Conservation (phyloP, 495 filamentous ascomycete species). For the Elasticomyces elasticus region DNA sequence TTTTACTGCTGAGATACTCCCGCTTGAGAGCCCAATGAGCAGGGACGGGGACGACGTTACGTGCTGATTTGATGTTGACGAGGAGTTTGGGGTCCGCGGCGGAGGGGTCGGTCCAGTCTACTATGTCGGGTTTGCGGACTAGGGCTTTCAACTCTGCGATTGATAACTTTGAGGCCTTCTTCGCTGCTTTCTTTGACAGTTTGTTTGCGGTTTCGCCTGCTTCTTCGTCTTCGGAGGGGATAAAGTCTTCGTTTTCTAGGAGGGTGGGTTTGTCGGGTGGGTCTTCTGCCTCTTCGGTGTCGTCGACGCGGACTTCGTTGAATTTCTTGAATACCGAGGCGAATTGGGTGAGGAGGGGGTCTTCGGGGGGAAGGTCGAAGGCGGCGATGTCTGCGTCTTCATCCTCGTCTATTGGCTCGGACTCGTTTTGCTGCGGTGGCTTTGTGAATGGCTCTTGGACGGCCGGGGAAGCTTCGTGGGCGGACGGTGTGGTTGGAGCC, state of each 20-base stretch:
- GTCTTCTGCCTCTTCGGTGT: slow-evolving; percentile 47
- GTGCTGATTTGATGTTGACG: slow-evolving; percentile 86
- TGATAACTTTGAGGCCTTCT: slow-evolving; percentile 81
- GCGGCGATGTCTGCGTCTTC: slow-evolving; percentile 18
- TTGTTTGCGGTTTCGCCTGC: slow-evolving; percentile 58
- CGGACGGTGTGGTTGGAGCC: slow-evolving; percentile 22
- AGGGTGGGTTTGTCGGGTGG: slow-evolving; percentile 67
- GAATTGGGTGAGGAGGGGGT: slow-evolving; percentile 76
- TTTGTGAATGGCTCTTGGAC: no score
- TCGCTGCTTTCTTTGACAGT: slow-evolving; percentile 86
- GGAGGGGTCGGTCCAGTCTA: slow-evolving; percentile 96
- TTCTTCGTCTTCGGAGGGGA: slow-evolving; percentile 76
- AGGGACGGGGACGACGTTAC: slow-evolving; percentile 92
- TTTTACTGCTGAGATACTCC: slow-evolving; percentile 91
- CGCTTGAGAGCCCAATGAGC: slow-evolving; percentile 90
- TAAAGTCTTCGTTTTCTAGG: slow-evolving; percentile 81
- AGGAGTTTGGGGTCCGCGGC: slow-evolving; percentile 80
- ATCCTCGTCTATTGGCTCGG: no score
- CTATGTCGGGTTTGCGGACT: slow-evolving; percentile 82
- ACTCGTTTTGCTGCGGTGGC: slow-evolving; percentile 19
- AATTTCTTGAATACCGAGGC: slow-evolving; percentile 72
- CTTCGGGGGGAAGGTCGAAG: slow-evolving; percentile 42
- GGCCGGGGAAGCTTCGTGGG: slow-evolving; percentile 24
- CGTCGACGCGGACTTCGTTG: slow-evolving; percentile 39
- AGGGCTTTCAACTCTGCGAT: slow-evolving; percentile 91